phyloP scores from a whole-genome alignment of 306 rosid species.

The cucumber (Cucumis sativus) region Cucumber_9930_V3 NC_026661.2:19317501-19318000 shows the following conservation, averaged over 20 bases:
- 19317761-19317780: not conserved
- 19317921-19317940: constrained; percentile 50
- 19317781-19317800: not conserved
- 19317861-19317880: too few species aligned
- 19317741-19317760: not conserved
- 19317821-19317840: not conserved
- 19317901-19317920: constrained; percentile 29
- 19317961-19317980: constrained; percentile 47
- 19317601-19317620: not conserved
- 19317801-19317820: not conserved
- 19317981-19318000: constrained; percentile 11
- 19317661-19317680: too few species aligned
- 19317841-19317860: not conserved
- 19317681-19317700: not conserved
- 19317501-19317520: not conserved
- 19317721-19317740: not conserved
- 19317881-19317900: too few species aligned
- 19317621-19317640: too few species aligned
- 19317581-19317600: not conserved
- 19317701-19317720: not conserved
- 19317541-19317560: not conserved
- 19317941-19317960: constrained; percentile 48
- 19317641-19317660: too few species aligned
- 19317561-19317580: not conserved
- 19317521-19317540: not conserved